Evolutionary conservation across 2,329 filamentous ascomycete genomes (phyloP).

Genomic region (Epichloe bromicola): DNA sequence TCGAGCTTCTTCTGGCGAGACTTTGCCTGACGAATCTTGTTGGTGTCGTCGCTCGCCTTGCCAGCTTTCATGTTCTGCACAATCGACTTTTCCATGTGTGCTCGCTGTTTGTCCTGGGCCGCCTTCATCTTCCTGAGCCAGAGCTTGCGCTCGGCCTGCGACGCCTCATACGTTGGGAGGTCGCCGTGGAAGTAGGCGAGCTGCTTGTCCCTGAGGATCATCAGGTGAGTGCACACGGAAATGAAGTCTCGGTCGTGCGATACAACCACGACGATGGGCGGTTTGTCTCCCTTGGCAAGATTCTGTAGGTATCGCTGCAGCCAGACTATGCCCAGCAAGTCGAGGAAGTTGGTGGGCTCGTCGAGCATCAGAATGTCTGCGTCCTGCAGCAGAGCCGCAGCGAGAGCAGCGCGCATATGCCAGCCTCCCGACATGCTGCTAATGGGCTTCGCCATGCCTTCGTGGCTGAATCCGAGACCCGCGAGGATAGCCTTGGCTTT

Average conservation of each 20-base stretch:
- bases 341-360: slow-evolving; percentile 79
- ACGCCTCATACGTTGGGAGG: slow-evolving; percentile 56
- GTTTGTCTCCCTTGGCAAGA: slow-evolving; percentile 36
- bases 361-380: slow-evolving; percentile 71
- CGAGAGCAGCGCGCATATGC: slow-evolving; percentile 57
- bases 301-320: slow-evolving; percentile 58
- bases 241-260: slow-evolving; percentile 78
- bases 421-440: slow-evolving; percentile 63
- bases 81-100: slow-evolving; percentile 70
- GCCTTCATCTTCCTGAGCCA: slow-evolving; percentile 66
- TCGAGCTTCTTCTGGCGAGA: slow-evolving; percentile 76
- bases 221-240: slow-evolving; percentile 62
- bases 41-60: slow-evolving; percentile 67
- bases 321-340: slow-evolving; percentile 75
- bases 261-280: slow-evolving; percentile 61
- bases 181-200: slow-evolving; percentile 66
- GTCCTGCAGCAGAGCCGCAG: slow-evolving; percentile 54
- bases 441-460: slow-evolving; percentile 45
- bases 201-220: slow-evolving; percentile 60
- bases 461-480: slow-evolving; percentile 59
- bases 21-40: slow-evolving; percentile 76
- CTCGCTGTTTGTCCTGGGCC: slow-evolving; percentile 66
- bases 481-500: slow-evolving; percentile 52
- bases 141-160: slow-evolving; percentile 52
- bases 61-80: slow-evolving; percentile 61